phyloP scores from a whole-genome alignment of 768 basidiomycete species.

The Leccinum subgranulosum region DNA sequence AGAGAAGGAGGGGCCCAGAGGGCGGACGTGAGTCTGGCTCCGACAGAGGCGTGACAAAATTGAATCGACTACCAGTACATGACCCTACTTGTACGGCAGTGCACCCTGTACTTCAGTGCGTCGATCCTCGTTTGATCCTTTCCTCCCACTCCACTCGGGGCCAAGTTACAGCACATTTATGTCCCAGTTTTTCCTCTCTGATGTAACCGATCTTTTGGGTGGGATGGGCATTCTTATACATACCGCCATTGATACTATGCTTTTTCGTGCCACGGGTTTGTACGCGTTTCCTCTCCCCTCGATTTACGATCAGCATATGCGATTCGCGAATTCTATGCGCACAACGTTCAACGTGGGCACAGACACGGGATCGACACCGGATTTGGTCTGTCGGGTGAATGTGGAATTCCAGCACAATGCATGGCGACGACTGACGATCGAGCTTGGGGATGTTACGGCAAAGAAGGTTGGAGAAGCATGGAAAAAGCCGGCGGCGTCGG shows the following conservation, averaged over 20 bases:
- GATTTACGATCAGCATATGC: background rate
- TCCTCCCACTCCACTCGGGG: background rate
- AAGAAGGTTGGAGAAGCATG: background rate
- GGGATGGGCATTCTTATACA: no score
- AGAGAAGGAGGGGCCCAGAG: no score
- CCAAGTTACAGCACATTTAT: no score
- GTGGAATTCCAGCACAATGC: background rate
- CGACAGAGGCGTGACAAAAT: no score
- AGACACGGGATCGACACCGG: background rate
- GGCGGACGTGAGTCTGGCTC: no score
- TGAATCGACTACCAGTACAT: no score
- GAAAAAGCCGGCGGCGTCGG: background rate
- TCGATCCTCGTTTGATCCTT: background rate
- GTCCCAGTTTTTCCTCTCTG: no score
- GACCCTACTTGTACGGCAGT: background rate
- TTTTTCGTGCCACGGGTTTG: background rate
- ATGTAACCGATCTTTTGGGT: background rate
- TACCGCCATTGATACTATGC: background rate
- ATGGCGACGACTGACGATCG: background rate
- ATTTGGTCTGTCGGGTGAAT: background rate
- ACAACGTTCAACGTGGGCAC: no score
- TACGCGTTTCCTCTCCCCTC: background rate
- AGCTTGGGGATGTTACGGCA: background rate
- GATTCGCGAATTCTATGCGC: background rate
- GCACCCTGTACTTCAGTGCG: no score